Evolutionary conservation across 495 filamentous ascomycete species (phyloP).

Genomic region (Tuber indicum): DNA sequence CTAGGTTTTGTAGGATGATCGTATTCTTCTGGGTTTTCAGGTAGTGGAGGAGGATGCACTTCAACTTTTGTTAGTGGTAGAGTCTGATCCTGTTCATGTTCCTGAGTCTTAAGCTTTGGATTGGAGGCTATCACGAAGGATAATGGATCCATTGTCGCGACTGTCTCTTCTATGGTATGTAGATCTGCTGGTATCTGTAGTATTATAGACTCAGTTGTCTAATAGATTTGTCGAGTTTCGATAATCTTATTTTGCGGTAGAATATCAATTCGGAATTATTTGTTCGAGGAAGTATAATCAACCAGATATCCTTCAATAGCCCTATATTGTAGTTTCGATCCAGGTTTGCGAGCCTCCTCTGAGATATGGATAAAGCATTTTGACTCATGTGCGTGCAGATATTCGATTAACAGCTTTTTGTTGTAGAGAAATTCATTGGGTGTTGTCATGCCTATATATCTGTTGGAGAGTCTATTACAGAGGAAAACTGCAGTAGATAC

Average conservation of each 20-base stretch:
- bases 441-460: too few species aligned
- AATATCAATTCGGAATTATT: neutral
- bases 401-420: too few species aligned
- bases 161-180: too few species aligned
- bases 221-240: neutral
- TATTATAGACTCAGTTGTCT: neutral
- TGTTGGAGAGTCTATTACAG: too few species aligned
- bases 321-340: neutral
- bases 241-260: neutral
- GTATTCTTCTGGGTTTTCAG: neutral
- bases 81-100: neutral
- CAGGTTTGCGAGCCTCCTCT: neutral
- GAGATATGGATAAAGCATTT: neutral
- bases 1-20: too few species aligned
- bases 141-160: neutral
- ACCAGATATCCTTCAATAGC: neutral
- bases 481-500: too few species aligned
- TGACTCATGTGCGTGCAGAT: neutral
- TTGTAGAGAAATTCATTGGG: too few species aligned
- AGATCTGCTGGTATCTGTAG: neutral
- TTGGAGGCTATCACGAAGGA: too few species aligned
- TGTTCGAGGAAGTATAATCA: neutral
- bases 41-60: too few species aligned
- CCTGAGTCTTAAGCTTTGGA: too few species aligned
- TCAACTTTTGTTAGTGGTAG: neutral